Evolutionary conservation across 495 filamentous ascomycete genomes (phyloP).

Genomic region (Podospora bellae-mahoneyi): DNA sequence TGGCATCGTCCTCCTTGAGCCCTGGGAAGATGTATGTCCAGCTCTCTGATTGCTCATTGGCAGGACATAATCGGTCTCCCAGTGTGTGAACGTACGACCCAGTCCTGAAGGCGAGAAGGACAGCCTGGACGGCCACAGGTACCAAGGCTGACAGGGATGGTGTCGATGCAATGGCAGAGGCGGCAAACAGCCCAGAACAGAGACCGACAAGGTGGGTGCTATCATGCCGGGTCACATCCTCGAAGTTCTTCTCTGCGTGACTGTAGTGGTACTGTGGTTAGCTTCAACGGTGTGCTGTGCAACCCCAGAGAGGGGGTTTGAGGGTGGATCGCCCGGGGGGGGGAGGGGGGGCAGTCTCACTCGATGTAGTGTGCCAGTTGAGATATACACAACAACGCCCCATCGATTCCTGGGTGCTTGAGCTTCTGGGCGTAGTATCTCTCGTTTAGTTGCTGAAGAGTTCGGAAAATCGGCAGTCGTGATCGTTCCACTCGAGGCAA

Average conservation of each 20-base stretch:
- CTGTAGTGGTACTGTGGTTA: constrained; percentile 28
- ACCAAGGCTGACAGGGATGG: constrained; percentile 66
- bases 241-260: constrained; percentile 44
- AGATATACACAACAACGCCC: constrained; percentile 63
- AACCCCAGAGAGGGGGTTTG: constrained; percentile 3
- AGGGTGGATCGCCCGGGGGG: not conserved
- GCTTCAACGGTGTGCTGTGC: constrained; percentile 21
- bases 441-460: constrained; percentile 66
- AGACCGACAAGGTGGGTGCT: constrained; percentile 57
- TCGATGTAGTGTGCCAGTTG: constrained; percentile 75
- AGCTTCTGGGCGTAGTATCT: constrained; percentile 55
- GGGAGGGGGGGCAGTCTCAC: constrained; percentile 48
- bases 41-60: constrained; percentile 46
- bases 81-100: constrained; percentile 58
- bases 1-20: constrained; percentile 43
- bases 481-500: constrained; percentile 58
- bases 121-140: constrained; percentile 63
- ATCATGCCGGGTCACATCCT: constrained; percentile 40
- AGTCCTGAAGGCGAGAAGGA: constrained; percentile 68
- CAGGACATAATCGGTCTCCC: constrained; percentile 48
- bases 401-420: constrained; percentile 62
- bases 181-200: constrained; percentile 71
- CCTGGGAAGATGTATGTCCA: constrained; percentile 57
- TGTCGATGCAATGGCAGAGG: constrained; percentile 65
- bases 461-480: constrained; percentile 65